Evolutionary conservation across 306 rosid species (phyloP), one percentile per base, ranked within the genome.

Genomic region (Medicago lupulina): DNA sequence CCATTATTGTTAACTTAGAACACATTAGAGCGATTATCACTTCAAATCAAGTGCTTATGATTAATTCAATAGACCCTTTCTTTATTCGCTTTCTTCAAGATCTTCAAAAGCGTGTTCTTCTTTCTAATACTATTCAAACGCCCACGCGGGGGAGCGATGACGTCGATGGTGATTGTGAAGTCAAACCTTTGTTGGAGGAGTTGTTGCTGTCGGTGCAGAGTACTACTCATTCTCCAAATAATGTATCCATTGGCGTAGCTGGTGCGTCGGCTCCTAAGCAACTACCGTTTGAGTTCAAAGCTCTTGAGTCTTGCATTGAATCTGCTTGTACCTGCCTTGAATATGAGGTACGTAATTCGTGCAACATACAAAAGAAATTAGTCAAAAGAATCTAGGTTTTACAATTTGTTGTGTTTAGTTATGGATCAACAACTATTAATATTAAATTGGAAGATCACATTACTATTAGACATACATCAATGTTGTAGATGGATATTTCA

Each of bases 1-100:
- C 98, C 10, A 87, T 93, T 19, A 89, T 93, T 19, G 88, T 93
- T 17, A 93, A 89, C 67, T 53, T 93, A 67, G 96, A 88, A 86
- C 92, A 91, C 62, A 86, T 91, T 78, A 88, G 89, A 47, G 96
- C 88, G 39, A 87, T 91, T 38, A 83, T 93, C 50, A 89, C 97
- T 0, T 88, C 90, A 8, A 82, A 68, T 0, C 88, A 93, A 47
- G 86, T 85, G 3, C 85, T 91, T 47, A 43, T 91, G 78, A 63
- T 91, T 44, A 85, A 89, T 72, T 87, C 87, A 4, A 31, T 77
- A 3, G 83, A 88, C 79, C 89, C 96, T 2, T 79, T 85, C 13
- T 91, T 88, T n/a, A 67, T 51, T 21, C 77, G 87, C 4, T 93
- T 93, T 40, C 79, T 89, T 43, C 86, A 84, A 7, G 87, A 86